Evolutionary conservation across 2,329 filamentous ascomycete species (phyloP), one percentile per base, ranked within the genome.

Genomic region (Pseudogymnoascus sp.): DNA sequence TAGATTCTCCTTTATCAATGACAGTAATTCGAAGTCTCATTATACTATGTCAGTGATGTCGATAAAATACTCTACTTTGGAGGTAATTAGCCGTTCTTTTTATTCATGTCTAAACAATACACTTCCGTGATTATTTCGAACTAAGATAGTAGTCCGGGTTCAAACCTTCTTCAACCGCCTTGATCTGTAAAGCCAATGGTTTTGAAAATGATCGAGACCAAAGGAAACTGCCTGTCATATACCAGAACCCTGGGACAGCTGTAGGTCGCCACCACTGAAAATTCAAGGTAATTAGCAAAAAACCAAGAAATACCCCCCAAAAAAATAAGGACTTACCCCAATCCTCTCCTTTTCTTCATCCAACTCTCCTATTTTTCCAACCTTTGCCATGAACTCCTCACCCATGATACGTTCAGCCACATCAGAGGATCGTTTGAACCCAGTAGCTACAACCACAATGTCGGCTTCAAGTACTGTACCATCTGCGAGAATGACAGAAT

Each of bases 391-490:
- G 13, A 62, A 11, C 72, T n/a, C 11, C n/a, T 38, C 44, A 44
- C 78, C 77, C 0, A 77, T 80, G 0, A 77, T 77, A 9, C 78
- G 64, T 2, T 80, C 76, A 0, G 80, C 72, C 5, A 77, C 70
- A 63, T 80, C 78, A 1, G 76, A 75, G 1, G 75, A 72, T 5
- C 78, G 38, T 60, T 72, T 69, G 0, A 69, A 68, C 0, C 76
- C 77, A 64, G 78, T 75, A 0, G 69, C 71, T 4, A 68, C 70
- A 38, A 38, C n/a, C 9, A 38, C 37, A n/a, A 38, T 38, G n/a
- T 38, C n/a, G 37, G 37, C 15, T 38, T 38, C 37, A 38, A 38
- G n/a, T 17, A 9, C 5, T 38, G 15, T 17, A 38, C 37, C 37
- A 17, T 38, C 37, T 38, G 37, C 37, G 37, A 38, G 37, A 38